Base-by-base conservation (phyloP, 805 yeast genomes). In the Clavispora asparagi region DNA sequence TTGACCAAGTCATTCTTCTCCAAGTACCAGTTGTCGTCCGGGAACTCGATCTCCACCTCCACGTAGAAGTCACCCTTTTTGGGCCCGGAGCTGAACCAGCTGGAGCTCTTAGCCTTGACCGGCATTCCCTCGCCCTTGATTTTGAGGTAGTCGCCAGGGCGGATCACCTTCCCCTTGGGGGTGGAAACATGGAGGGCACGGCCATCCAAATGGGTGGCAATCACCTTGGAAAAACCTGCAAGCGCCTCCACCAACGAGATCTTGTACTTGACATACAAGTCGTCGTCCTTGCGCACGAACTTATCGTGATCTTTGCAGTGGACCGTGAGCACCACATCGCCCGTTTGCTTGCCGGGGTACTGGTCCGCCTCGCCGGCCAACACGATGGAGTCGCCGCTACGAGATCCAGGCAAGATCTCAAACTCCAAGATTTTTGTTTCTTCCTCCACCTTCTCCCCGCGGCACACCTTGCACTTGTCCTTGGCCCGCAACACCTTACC, bases 61-160 rank as follows among this genome's bases (percentile, higher is more conserved):
- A 90, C 71, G 57, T 81, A 89, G 52, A 90, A 67, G 61, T 87
- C 87, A 25, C 97, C 97, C 39, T 68, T 68, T 43, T 54, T 57
- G 49, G 54, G 58, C 11, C 48, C 60, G 5, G 63, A 50, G 5
- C 47, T 38, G 26, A 54, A 54, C 58, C 57, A 53, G n/a, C 53
- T 30, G 3, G 55, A 35, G 13, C 58, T 52, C 39, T 47, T 47
- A n/a, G 55, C 53, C 47, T 68, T 65, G 6, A 77, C 57, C 0
- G 96, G 96, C 95, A 92, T 88, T 6, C 97, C 97, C 62, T 89
- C 96, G 37, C 77, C 77, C 35, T 73, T 64, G 11, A 91, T 68
- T 48, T 81, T 73, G 30, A 91, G 62, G 46, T 68, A 75, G 51
- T 88, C 87, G 8, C 85, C 84, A 0, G 96, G 96, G 56, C 83